A percentile compares a stretch with the other conserved stretches of the same genome.
phyloP scores from a whole-genome alignment of 2,329 filamentous ascomycete genomes.

The Penicillium freii region DNA sequence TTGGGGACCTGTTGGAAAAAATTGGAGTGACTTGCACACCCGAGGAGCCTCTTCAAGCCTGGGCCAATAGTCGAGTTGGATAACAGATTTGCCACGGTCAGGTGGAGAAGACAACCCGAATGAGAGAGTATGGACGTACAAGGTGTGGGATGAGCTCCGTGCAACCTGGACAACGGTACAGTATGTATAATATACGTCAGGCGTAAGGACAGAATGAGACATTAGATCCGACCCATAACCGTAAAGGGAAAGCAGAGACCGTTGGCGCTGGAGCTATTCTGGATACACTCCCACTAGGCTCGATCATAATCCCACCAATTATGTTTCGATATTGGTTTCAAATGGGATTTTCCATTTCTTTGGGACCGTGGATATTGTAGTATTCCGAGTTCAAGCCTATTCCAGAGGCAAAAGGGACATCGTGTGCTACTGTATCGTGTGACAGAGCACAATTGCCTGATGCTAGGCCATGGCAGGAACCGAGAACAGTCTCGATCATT shows the following conservation, averaged over 20 bases:
- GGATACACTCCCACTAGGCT: constrained; percentile 28
- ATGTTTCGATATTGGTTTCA: neutral
- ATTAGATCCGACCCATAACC: constrained; percentile 6
- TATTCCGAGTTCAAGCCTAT: neutral
- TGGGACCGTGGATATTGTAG: neutral
- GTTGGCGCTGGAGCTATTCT: constrained; percentile 4
- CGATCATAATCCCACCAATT: constrained; percentile 24
- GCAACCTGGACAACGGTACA: neutral
- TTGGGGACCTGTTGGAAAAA: neutral
- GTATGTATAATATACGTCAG: neutral
- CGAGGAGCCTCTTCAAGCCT: constrained; percentile 2
- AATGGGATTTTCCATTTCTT: neutral
- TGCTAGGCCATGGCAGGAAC: neutral
- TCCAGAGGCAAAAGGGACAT: neutral
- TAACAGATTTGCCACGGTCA: constrained; percentile 18
- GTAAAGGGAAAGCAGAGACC: constrained; percentile 6
- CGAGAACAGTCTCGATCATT: neutral
- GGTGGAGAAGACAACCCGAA: neutral
- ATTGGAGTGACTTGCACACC: neutral
- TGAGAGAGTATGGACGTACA: neutral
- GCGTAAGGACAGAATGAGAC: constrained; percentile 4
- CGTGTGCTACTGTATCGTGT: neutral
- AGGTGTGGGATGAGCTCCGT: neutral
- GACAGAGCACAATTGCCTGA: neutral
- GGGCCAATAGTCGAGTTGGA: constrained; percentile 2